Evolutionary conservation across 257 asterid species (phyloP), one percentile per base, ranked within the genome.

Genomic region (Cinchona pubescens): DNA sequence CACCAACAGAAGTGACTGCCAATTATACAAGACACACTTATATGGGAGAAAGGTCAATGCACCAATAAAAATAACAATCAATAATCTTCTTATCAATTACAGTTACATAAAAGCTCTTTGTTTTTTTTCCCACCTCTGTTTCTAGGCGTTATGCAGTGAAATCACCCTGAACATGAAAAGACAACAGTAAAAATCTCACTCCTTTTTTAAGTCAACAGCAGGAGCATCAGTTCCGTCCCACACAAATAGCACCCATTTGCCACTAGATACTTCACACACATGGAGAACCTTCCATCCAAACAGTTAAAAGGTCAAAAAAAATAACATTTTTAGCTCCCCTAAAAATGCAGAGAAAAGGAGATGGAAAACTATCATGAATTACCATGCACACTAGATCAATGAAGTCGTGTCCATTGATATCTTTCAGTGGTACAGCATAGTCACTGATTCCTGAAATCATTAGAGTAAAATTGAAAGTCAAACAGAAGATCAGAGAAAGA

Each of bases 151-250:
- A 29, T 69, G 46, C 45, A 48, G 62, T 19, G 62, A 69, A 49
- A 69, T 27, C 53, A 49, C 61, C 27, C 1, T 19, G 32, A 70
- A 21, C 45, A 62, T 6, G 63, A 48, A 29, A 45, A 60, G 43
- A 56, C 42, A 23, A 21, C 0, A 45, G 15, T 32, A 34, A 73
- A 65, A 30, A 59, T n/a, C 63, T 19, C 15, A 75, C 84, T 49
- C 42, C 29, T 62, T 35, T 3, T 61, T 55, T 45, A 72, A 66
- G 78, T 73, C 49, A 18, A 81, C 30, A 9, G 76, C 53, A 18
- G 81, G 79, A 67, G 67, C 75, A 76, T 76, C 81, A 67, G 81
- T 80, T 63, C 84, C 84, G 67, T 80, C 84, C 84, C 84, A 76
- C 51, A 76, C 81, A 67, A 71, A 76, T 30, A 80, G 64, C 78